Evolutionary conservation across 805 yeast genomes (phyloP).

Genomic region (Saturnispora kantuleensis): DNA sequence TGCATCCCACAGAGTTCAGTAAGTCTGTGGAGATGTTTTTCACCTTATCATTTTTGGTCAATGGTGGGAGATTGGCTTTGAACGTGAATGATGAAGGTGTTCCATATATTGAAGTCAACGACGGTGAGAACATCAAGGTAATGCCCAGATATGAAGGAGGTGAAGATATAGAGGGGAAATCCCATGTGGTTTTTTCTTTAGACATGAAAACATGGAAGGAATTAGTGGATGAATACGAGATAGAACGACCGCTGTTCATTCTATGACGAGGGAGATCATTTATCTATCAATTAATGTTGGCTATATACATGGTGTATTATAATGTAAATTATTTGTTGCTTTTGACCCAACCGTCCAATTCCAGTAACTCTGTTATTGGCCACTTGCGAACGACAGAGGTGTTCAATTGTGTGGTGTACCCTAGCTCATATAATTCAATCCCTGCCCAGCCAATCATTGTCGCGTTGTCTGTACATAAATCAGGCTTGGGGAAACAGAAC

Average conservation of each 20-base stretch:
- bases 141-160: slow-evolving; percentile 15
- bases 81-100: slow-evolving; percentile 39
- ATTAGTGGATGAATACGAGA: slow-evolving; percentile 43
- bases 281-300: background rate
- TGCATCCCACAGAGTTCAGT: slow-evolving; percentile 68
- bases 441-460: slow-evolving; percentile 98
- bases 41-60: slow-evolving; percentile 68
- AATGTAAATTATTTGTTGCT: too few relatives aligned
- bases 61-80: slow-evolving; percentile 56
- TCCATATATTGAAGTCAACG: slow-evolving; percentile 25
- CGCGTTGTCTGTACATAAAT: slow-evolving; percentile 88
- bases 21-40: slow-evolving; percentile 81
- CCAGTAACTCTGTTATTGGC: slow-evolving; percentile 53
- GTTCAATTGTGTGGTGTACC: slow-evolving; percentile 39
- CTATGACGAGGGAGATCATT: background rate
- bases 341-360: slow-evolving; percentile 42
- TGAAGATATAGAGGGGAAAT: slow-evolving; percentile 21
- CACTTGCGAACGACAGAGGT: slow-evolving; percentile 69
- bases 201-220: slow-evolving; percentile 58
- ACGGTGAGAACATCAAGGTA: slow-evolving; percentile 15
- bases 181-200: slow-evolving; percentile 66
- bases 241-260: slow-evolving; percentile 39
- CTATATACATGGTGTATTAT: background rate
- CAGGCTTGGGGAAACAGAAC: slow-evolving; percentile 58
- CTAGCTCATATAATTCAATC: slow-evolving; percentile 65